A percentile compares a stretch with the other conserved stretches of the same genome.
phyloP scores from a whole-genome alignment of 73 alveolate species.

The Paramecium caudatum region DNA sequence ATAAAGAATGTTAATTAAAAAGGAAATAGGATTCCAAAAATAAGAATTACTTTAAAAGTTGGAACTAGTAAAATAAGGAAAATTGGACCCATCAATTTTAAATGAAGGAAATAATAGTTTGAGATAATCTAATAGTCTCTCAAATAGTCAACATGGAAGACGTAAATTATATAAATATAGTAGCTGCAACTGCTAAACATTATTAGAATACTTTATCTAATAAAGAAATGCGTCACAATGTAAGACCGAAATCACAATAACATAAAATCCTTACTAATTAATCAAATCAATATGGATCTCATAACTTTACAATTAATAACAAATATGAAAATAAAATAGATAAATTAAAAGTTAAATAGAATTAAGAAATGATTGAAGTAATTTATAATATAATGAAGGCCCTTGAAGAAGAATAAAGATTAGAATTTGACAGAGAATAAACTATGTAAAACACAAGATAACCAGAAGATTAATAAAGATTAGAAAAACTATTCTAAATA shows the following conservation, averaged over 20 bases:
- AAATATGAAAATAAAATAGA: neutral
- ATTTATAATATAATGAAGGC: neutral
- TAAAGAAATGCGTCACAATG: neutral
- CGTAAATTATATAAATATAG: neutral
- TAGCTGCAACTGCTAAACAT: slow-evolving; percentile 60
- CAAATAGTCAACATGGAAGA: slow-evolving; percentile 24
- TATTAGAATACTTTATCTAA: slow-evolving; percentile 28
- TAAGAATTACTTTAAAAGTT: slow-evolving; percentile 39
- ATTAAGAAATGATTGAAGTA: slow-evolving; percentile 56
- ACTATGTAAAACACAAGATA: neutral
- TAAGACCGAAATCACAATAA: slow-evolving; percentile 46
- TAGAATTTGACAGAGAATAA: slow-evolving; percentile 36
- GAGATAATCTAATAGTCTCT: neutral
- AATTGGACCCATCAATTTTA: slow-evolving; percentile 22
- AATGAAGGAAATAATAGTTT: neutral
- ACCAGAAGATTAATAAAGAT: neutral
- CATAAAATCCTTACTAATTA: neutral
- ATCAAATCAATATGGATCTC: neutral
- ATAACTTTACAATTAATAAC: neutral
- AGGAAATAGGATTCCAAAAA: slow-evolving; percentile 46
- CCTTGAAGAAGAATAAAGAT: slow-evolving; percentile 30
- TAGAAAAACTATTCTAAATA: slow-evolving; percentile 35
- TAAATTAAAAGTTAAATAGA: slow-evolving; percentile 32
- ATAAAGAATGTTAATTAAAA: slow-evolving; percentile 59
- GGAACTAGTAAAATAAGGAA: slow-evolving; percentile 52